A percentile compares a stretch with the other conserved stretches of the same genome.
Evolutionary conservation across 2,329 filamentous ascomycete genomes (phyloP).

Genomic region (Aspergillus texensis): DNA sequence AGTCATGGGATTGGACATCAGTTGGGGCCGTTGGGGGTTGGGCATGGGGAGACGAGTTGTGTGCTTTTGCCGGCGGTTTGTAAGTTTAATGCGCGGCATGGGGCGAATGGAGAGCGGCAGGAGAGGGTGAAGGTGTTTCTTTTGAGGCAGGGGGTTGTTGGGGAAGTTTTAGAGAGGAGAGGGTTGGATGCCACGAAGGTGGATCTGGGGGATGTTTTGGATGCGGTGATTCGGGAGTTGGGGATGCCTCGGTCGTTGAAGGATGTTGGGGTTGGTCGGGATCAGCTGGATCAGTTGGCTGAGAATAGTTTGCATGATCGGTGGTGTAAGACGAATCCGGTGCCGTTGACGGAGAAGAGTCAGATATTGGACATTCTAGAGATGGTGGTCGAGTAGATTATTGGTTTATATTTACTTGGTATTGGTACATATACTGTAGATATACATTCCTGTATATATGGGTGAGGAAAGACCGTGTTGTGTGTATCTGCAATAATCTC

Average conservation of each 20-base stretch:
- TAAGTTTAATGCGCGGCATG: constrained; percentile 55
- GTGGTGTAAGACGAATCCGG: constrained; percentile 55
- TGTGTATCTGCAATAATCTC: not conserved
- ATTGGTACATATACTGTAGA: not conserved
- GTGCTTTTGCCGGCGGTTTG: constrained; percentile 59
- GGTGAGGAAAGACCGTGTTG: not conserved
- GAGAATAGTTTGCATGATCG: constrained; percentile 54
- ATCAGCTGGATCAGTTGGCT: constrained; percentile 53
- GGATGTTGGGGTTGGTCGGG: constrained; percentile 54
- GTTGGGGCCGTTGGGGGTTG: constrained; percentile 58
- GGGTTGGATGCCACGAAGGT: constrained; percentile 28
- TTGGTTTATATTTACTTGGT: not conserved
- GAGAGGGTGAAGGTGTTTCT: constrained; percentile 44
- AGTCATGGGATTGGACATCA: constrained; percentile 59
- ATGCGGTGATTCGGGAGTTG: constrained; percentile 54
- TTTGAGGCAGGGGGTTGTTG: constrained; percentile 41
- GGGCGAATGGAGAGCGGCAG: constrained; percentile 49
- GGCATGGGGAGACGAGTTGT: constrained; percentile 64
- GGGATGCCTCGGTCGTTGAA: constrained; percentile 58
- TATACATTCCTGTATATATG: not conserved
- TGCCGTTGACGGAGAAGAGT: constrained; percentile 49
- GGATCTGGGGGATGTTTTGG: constrained; percentile 57
- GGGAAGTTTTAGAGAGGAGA: constrained; percentile 37
- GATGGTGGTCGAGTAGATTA: constrained; percentile 32
- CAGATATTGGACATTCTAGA: constrained; percentile 58